A percentile compares a stretch with the other conserved stretches of the same genome.
phyloP scores from a whole-genome alignment of 257 asterid species.

The Primulina tabacum region DNA sequence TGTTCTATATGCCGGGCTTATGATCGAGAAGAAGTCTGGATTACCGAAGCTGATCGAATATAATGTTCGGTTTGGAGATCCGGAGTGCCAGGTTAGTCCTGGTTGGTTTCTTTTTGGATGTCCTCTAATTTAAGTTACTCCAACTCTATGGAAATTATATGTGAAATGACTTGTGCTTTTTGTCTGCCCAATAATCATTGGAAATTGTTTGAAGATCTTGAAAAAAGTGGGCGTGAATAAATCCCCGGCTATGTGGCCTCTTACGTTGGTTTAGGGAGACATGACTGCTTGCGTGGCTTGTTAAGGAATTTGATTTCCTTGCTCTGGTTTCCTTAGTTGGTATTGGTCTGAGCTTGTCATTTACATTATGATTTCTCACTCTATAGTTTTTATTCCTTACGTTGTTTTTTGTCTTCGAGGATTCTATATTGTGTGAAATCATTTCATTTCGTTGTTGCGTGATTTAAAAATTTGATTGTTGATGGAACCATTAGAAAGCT shows the following conservation, averaged over 20 bases:
- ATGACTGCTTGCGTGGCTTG: too few relatives aligned
- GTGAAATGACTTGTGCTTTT: background rate
- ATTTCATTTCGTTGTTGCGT: background rate
- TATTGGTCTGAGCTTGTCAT: too few relatives aligned
- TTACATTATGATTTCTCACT: too few relatives aligned
- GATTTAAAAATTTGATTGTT: background rate
- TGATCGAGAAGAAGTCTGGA: constrained; percentile 89
- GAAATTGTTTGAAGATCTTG: background rate
- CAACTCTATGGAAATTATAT: background rate
- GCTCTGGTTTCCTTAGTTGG: too few relatives aligned
- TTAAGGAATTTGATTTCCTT: too few relatives aligned
- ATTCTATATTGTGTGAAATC: too few relatives aligned
- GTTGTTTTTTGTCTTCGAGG: too few relatives aligned
- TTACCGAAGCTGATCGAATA: constrained; percentile 90
- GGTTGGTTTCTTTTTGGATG: background rate
- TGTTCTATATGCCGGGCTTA: constrained; percentile 86
- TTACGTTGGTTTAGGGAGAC: too few relatives aligned
- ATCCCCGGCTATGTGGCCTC: too few relatives aligned
- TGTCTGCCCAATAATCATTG: background rate
- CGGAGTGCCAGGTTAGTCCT: constrained; percentile 87
- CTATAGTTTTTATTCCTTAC: too few relatives aligned
- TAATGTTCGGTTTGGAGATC: constrained; percentile 96
- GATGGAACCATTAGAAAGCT: background rate
- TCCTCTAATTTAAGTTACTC: background rate
- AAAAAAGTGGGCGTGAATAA: background rate